Evolutionary conservation across 805 yeast species (phyloP).

Genomic region (Starmerella bombicola): DNA sequence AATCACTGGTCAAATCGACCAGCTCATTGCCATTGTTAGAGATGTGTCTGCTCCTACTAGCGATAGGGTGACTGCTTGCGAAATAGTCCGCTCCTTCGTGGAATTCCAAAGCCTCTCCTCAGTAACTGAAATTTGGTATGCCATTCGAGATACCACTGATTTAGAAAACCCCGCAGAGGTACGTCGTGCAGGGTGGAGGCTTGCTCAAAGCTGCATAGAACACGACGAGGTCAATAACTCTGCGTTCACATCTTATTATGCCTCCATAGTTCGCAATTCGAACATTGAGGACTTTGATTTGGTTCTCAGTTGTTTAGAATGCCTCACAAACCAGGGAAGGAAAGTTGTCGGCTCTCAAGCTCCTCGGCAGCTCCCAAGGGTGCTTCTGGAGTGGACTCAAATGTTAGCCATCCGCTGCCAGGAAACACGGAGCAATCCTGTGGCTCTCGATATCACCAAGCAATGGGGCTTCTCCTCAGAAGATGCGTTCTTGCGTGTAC

Average conservation of each 20-base stretch:
- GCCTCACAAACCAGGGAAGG: constrained; percentile 40
- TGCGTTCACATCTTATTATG: constrained; percentile 44
- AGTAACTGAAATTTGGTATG: constrained; percentile 65
- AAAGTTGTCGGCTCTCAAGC: constrained; percentile 23
- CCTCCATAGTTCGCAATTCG: constrained; percentile 41
- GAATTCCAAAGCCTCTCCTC: constrained; percentile 43
- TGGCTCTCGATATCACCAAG: constrained; percentile 20
- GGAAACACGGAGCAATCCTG: constrained; percentile 25
- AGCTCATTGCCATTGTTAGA: constrained; percentile 24
- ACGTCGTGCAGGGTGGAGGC: constrained; percentile 39
- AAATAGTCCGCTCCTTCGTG: constrained; percentile 38
- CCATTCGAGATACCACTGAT: constrained; percentile 43
- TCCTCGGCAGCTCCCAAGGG: constrained; percentile 33
- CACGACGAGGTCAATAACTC: constrained; percentile 40
- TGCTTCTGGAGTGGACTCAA: constrained; percentile 32
- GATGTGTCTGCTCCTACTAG: constrained; percentile 20
- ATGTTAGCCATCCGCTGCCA: constrained; percentile 25
- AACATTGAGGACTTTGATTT: constrained; percentile 42
- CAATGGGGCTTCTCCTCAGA: constrained; percentile 26
- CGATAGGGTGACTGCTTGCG: constrained; percentile 37
- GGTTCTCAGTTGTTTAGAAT: constrained; percentile 37
- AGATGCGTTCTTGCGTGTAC: constrained; percentile 25
- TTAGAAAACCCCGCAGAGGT: constrained; percentile 28
- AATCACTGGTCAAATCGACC: constrained; percentile 25
- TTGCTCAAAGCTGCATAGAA: constrained; percentile 45